Conservation (phyloP, 495 filamentous ascomycete species). For the Endocarpon pusillum region DNA sequence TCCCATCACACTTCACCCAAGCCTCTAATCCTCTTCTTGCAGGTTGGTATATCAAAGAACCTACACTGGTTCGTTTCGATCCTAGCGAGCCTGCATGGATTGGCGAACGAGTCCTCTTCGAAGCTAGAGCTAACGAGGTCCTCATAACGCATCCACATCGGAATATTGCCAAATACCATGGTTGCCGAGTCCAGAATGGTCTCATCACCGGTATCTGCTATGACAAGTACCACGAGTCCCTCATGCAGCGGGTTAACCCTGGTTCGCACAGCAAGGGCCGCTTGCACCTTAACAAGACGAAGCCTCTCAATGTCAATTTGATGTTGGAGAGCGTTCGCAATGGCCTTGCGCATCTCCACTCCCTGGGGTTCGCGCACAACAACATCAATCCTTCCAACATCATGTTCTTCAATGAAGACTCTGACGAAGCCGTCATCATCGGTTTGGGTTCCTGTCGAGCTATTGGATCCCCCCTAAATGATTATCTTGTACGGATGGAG, state of each 20-base stretch:
- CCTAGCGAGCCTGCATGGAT: too few species aligned
- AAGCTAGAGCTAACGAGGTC: too few species aligned
- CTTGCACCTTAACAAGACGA: too few species aligned
- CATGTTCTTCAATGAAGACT: constrained; percentile 17
- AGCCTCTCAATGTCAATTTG: too few species aligned
- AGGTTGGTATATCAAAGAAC: too few species aligned
- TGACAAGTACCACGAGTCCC: constrained; percentile 5
- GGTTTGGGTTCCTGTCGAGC: constrained; percentile 7
- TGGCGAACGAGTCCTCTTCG: too few species aligned
- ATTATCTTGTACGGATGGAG: neutral
- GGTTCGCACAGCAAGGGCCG: too few species aligned
- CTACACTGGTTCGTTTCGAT: too few species aligned
- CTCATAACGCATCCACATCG: constrained; percentile 9
- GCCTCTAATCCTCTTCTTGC: too few species aligned
- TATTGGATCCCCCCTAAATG: too few species aligned
- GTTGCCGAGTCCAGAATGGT: constrained; percentile 8
- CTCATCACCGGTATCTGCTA: constrained; percentile 10
- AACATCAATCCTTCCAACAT: constrained; percentile 18
- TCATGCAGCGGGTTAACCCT: constrained; percentile 7
- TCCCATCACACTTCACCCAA: too few species aligned
- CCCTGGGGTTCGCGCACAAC: constrained; percentile 13
- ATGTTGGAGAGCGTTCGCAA: constrained; percentile 9
- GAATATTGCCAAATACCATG: constrained; percentile 10
- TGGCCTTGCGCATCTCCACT: constrained; percentile 15
- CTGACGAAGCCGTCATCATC: constrained; percentile 6